Conservation (phyloP, 1,139 yeast species). For the Candida smagusa region DNA sequence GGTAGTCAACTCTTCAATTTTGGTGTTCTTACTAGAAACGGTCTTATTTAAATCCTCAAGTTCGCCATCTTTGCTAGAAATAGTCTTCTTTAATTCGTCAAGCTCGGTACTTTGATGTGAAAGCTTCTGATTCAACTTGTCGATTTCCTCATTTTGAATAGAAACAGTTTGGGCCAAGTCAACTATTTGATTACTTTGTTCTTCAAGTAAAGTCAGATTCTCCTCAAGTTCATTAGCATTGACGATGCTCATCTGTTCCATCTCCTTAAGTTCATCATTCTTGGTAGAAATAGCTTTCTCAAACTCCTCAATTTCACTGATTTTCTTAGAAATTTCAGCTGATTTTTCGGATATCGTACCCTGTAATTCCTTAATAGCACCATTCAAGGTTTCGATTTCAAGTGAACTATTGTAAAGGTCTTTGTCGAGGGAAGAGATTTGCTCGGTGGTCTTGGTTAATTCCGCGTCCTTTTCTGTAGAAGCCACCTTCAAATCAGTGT, state of each 20-base stretch:
- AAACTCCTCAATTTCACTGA: not conserved
- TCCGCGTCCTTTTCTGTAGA: not conserved
- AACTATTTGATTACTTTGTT: too few relatives aligned
- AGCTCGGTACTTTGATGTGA: slow-evolving; percentile 2
- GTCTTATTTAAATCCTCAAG: not conserved
- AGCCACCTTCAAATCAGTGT: slow-evolving; percentile 3
- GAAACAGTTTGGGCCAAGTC: too few relatives aligned
- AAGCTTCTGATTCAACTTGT: slow-evolving; percentile 8
- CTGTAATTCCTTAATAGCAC: too few relatives aligned
- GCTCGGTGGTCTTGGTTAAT: slow-evolving; percentile 1
- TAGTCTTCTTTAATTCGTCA: not conserved
- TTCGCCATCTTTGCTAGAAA: not conserved
- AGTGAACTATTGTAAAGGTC: too few relatives aligned
- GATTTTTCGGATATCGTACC: too few relatives aligned
- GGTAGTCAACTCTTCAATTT: not conserved
- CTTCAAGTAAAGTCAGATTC: too few relatives aligned
- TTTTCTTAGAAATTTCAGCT: not conserved
- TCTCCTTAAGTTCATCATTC: not conserved
- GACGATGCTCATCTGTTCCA: not conserved
- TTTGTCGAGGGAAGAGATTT: not conserved
- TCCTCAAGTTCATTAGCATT: too few relatives aligned
- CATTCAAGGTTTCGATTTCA: too few relatives aligned
- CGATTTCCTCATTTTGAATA: not conserved
- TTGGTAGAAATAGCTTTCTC: not conserved
- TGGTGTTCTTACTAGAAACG: not conserved